Evolutionary conservation across 2,329 filamentous ascomycete species (phyloP).

Genomic region (Colletotrichum godetiae): DNA sequence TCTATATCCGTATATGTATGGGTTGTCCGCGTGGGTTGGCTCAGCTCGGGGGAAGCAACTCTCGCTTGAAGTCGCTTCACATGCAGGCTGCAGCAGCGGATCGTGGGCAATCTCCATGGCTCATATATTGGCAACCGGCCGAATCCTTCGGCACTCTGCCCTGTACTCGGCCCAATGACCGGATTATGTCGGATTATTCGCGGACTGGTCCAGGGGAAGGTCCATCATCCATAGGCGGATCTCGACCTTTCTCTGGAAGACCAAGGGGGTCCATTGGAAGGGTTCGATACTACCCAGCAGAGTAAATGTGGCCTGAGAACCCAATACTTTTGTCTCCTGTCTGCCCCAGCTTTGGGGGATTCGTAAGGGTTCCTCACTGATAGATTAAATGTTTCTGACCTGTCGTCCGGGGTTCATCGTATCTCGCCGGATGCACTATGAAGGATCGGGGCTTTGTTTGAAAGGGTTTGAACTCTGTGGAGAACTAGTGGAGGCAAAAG

Average conservation of each 20-base stretch:
- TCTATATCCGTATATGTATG: not conserved
- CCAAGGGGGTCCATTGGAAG: not conserved
- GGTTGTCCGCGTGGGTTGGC: not conserved
- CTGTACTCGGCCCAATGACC: conserved; percentile 11
- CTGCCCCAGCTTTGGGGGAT: not conserved
- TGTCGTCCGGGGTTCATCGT: conserved; percentile 5
- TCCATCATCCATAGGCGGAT: not conserved
- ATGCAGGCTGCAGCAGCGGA: not conserved
- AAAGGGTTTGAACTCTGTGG: conserved; percentile 16
- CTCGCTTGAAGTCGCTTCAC: not conserved
- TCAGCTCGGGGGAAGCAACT: not conserved
- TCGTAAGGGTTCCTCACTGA: not conserved
- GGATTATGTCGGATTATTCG: conserved; percentile 4
- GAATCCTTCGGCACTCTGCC: conserved; percentile 14
- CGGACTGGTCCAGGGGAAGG: not conserved
- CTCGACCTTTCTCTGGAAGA: not conserved
- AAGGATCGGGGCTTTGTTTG: not conserved
- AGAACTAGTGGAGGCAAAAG: conserved; percentile 10
- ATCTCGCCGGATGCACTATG: conserved; percentile 3
- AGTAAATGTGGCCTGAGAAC: conserved; percentile 4
- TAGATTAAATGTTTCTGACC: conserved; percentile 1
- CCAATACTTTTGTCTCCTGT: not conserved
- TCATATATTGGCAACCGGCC: conserved; percentile 22
- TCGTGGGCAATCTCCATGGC: not conserved
- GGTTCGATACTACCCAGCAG: conserved; percentile 7